phyloP scores from a whole-genome alignment of 495 filamentous ascomycete genomes.

The Xylaria flabelliformis region DNA sequence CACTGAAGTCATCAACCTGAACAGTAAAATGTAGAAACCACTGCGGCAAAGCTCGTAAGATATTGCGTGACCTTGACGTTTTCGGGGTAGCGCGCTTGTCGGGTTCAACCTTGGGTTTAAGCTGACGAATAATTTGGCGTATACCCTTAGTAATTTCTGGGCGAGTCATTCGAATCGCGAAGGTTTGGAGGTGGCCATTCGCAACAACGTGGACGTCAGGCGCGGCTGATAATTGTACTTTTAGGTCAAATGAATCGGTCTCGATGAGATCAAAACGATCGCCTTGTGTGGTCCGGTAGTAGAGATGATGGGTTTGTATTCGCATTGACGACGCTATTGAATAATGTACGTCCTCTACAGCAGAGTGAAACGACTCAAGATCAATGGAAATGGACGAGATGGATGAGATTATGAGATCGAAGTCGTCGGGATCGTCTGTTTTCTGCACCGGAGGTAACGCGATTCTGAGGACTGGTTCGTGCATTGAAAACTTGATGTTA shows the following conservation, averaged over 20 bases:
- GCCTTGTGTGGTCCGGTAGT: constrained; percentile 88
- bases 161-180: constrained; percentile 87
- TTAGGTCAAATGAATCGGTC: constrained; percentile 85
- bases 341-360: constrained; percentile 84
- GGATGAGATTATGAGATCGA: constrained; percentile 91
- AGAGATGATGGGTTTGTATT: constrained; percentile 86
- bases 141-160: constrained; percentile 91
- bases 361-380: constrained; percentile 91
- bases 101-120: constrained; percentile 66
- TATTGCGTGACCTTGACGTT: constrained; percentile 60
- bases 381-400: constrained; percentile 92
- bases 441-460: constrained; percentile 71
- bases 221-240: constrained; percentile 80
- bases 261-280: constrained; percentile 83
- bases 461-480: constrained; percentile 92
- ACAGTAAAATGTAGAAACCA: constrained; percentile 88
- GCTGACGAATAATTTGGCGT: constrained; percentile 85
- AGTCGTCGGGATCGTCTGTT: constrained; percentile 75
- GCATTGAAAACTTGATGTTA: constrained; percentile 91
- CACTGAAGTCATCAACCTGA: constrained; percentile 84
- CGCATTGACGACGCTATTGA: constrained; percentile 80
- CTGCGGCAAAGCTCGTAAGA: constrained; percentile 76
- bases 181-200: constrained; percentile 81
- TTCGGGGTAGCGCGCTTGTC: constrained; percentile 62
- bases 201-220: constrained; percentile 85